Percentiles rank a stretch among this genome's conserved stretches.
phyloP scores from a whole-genome alignment of 2,329 filamentous ascomycete genomes.

The Trichoderma aggressivum region DNA sequence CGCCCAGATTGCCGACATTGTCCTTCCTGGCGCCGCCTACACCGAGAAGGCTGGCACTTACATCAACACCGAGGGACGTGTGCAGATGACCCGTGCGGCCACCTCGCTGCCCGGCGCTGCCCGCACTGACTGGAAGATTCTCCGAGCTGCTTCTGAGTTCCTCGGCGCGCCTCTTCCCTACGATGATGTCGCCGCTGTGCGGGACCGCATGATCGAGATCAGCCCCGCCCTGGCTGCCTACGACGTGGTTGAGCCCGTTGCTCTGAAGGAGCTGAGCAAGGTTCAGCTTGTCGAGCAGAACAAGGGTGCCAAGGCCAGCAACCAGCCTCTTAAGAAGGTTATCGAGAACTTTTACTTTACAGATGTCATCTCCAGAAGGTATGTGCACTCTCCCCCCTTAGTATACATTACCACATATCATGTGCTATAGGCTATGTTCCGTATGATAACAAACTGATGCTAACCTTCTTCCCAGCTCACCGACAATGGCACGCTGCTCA shows the following conservation, averaged over 20 bases:
- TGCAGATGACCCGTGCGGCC: conserved; percentile 88
- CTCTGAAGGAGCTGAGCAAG: conserved; percentile 75
- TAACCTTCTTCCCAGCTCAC: conserved; percentile 62
- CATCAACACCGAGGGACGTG: conserved; percentile 95
- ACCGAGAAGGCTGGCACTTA: conserved; percentile 96
- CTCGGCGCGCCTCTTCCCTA: conserved; percentile 83
- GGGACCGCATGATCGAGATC: conserved; percentile 93
- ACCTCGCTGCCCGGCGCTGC: conserved; percentile 85
- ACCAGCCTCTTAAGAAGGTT: conserved; percentile 73
- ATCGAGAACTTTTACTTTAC: conserved; percentile 99
- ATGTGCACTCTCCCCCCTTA: conserved; percentile 35
- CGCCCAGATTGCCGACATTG: conserved; percentile 86
- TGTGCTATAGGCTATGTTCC: background rate
- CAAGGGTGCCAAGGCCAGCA: conserved; percentile 74
- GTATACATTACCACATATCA: background rate
- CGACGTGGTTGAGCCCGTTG: conserved; percentile 82
- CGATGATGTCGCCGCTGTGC: conserved; percentile 83
- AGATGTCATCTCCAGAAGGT: conserved; percentile 94
- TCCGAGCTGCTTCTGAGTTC: conserved; percentile 89
- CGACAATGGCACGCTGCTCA: conserved; percentile 97
- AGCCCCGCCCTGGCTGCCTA: conserved; percentile 86
- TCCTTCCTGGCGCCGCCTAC: conserved; percentile 92
- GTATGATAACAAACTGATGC: background rate
- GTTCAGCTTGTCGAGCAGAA: conserved; percentile 95
- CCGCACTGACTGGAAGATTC: conserved; percentile 98